A percentile compares a stretch with the other conserved stretches of the same genome.
Conservation (phyloP, 108 stramenopile genomes). For the Pseudonitzschia multiseries region DNA sequence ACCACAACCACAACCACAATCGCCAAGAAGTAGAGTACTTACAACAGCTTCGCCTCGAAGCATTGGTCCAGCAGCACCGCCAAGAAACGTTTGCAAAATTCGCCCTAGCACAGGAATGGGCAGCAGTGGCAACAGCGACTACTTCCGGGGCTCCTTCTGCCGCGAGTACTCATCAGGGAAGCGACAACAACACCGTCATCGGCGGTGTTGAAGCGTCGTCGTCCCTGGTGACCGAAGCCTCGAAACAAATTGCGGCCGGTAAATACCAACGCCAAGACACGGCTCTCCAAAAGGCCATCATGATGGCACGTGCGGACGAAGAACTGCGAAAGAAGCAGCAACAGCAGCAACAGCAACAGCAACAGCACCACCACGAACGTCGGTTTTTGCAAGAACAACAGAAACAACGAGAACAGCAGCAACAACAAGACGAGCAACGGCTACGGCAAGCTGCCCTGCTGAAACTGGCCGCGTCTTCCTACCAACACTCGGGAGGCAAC, state of each 20-base stretch:
- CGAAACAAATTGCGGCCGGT: not conserved
- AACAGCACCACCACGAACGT: too few species aligned
- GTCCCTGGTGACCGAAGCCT: not conserved
- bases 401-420: not conserved
- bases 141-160: not conserved
- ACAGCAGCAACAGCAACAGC: not conserved
- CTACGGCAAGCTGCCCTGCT: not conserved
- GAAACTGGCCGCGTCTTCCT: not conserved
- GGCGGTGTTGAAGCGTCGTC: not conserved
- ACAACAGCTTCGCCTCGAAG: constrained; percentile 34
- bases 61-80: constrained; percentile 30
- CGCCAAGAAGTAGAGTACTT: constrained; percentile 30
- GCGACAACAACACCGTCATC: too few species aligned
- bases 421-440: not conserved
- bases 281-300: not conserved
- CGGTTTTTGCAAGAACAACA: not conserved
- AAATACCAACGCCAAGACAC: constrained; percentile 4
- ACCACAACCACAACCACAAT: not conserved
- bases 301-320: not conserved
- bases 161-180: not conserved
- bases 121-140: constrained; percentile 9
- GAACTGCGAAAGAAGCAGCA: not conserved
- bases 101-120: constrained; percentile 26
- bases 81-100: constrained; percentile 35
- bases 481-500: too few species aligned